Conservation (phyloP, 768 basidiomycete species). For the Leccinum subtestaceum region DNA sequence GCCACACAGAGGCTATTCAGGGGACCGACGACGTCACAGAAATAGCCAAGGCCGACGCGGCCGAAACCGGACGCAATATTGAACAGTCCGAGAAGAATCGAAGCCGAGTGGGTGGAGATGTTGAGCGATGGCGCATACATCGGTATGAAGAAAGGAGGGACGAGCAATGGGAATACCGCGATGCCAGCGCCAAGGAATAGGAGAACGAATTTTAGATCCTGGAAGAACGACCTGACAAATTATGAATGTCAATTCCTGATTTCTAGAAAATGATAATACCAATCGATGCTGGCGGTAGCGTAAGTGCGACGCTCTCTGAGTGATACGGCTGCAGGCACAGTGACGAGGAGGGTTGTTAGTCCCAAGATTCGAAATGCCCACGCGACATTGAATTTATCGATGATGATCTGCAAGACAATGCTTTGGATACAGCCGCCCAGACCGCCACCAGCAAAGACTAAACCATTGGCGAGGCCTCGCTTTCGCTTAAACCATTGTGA, state of each 20-base stretch:
- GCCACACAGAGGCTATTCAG: slow-evolving; percentile 27
- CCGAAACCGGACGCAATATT: slow-evolving; percentile 35
- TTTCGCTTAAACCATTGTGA: slow-evolving; percentile 35
- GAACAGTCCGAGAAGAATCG: slow-evolving; percentile 34
- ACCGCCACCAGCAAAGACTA: slow-evolving; percentile 33
- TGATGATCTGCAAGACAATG: slow-evolving; percentile 28
- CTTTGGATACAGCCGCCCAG: slow-evolving; percentile 33
- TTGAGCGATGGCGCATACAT: slow-evolving; percentile 14
- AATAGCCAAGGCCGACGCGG: slow-evolving; percentile 28
- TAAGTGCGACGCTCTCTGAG: slow-evolving; percentile 23
- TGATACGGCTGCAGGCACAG: slow-evolving; percentile 29
- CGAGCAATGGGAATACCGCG: slow-evolving; percentile 36
- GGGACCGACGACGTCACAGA: slow-evolving; percentile 32
- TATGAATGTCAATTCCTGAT: neutral
- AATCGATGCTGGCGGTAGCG: slow-evolving; percentile 22
- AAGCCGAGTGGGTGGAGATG: slow-evolving; percentile 15
- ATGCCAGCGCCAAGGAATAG: slow-evolving; percentile 34
- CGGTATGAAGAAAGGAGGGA: slow-evolving; percentile 33
- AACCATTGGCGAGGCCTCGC: slow-evolving; percentile 34
- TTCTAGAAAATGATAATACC: slow-evolving; percentile 7
- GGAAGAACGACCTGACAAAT: slow-evolving; percentile 28
- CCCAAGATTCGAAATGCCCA: slow-evolving; percentile 36
- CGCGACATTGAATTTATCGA: slow-evolving; percentile 25
- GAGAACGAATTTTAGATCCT: slow-evolving; percentile 26
- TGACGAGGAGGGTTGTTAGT: slow-evolving; percentile 22